Evolutionary conservation across 306 rosid genomes (phyloP), one percentile per base, ranked within the genome.

Genomic region (Lupinus albus): DNA sequence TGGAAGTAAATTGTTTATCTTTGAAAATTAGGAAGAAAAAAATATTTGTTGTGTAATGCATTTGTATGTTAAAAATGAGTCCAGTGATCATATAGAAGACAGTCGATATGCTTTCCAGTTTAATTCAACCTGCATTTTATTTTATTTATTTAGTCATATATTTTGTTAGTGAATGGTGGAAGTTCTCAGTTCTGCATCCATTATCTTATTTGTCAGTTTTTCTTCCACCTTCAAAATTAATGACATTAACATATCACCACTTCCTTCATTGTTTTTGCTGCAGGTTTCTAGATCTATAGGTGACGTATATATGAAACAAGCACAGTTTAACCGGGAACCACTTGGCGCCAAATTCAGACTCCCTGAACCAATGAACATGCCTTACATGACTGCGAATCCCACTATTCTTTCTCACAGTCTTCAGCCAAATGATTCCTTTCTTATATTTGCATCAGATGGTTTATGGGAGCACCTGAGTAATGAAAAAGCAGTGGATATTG

Each of bases 391-490:
- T 68, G 89, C 91, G 28, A 73, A 52, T 74, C 96, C 96, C 44
- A 63, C 84, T 53, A 87, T 89, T 74, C 6, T 83, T 80, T 80
- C 88, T 77, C 96, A 85, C 67, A 66, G 74, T 51, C 86, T 89
- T 47, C 93, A 89, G 36, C 89, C 87, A 82, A 78, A 77, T 60
- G 96, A 89, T 83, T 87, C 91, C 65, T 89, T 89, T 81, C 94
- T 89, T 77, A 89, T 89, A 74, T 87, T 87, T 85, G 96, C 96
- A 42, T 89, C 96, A 47, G 96, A 89, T 82, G 96, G 96, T 55
- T 79, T 89, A 67, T 89, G 96, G 96, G 96, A 89, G 78, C 96
- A 89, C 74, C 74, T 89, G 75, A 89, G 83, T 76, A 89, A 87
- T 78, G 96, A 89, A 61, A 78, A 83, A 64, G 96, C 96, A 38